phyloP scores from a whole-genome alignment of 2,329 filamentous ascomycete genomes.

The Penicillium sclerotiorum region DNA sequence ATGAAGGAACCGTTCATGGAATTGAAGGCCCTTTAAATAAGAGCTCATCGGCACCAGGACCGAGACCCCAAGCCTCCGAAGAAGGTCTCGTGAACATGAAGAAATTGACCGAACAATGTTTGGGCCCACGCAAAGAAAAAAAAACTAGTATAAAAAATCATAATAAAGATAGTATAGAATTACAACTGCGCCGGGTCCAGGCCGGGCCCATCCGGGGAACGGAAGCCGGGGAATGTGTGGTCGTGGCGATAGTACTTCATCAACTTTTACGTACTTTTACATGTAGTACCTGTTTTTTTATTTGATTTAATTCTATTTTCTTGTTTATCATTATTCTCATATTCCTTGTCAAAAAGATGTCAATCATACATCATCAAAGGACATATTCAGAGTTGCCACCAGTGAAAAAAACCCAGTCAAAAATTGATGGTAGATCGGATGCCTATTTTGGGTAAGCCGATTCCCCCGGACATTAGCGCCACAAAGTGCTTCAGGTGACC shows the following conservation, averaged over 20 bases:
- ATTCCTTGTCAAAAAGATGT: too few species aligned
- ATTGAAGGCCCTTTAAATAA: slow-evolving; percentile 11
- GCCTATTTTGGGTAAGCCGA: slow-evolving; percentile 21
- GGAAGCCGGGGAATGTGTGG: neutral
- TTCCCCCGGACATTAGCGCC: slow-evolving; percentile 11
- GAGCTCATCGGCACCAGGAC: neutral
- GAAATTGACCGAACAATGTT: slow-evolving; percentile 10
- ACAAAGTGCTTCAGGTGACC: slow-evolving; percentile 13
- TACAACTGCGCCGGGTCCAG: slow-evolving; percentile 1
- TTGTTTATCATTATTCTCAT: neutral
- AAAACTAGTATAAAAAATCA: neutral
- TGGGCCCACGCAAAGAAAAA: too few species aligned
- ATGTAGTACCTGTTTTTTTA: neutral
- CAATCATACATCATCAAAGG: too few species aligned
- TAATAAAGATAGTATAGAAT: neutral
- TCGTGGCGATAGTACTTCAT: slow-evolving; percentile 3
- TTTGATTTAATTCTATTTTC: neutral
- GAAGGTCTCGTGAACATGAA: slow-evolving; percentile 20
- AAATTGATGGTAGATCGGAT: slow-evolving; percentile 17
- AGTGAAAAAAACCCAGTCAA: too few species aligned
- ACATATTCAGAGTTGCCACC: too few species aligned
- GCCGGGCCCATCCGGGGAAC: slow-evolving; percentile 5
- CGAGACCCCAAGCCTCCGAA: neutral
- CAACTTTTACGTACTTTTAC: too few species aligned
- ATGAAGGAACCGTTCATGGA: slow-evolving; percentile 5